Evolutionary conservation across 768 basidiomycete species (phyloP).

Genomic region (Dioszegia crocea): DNA sequence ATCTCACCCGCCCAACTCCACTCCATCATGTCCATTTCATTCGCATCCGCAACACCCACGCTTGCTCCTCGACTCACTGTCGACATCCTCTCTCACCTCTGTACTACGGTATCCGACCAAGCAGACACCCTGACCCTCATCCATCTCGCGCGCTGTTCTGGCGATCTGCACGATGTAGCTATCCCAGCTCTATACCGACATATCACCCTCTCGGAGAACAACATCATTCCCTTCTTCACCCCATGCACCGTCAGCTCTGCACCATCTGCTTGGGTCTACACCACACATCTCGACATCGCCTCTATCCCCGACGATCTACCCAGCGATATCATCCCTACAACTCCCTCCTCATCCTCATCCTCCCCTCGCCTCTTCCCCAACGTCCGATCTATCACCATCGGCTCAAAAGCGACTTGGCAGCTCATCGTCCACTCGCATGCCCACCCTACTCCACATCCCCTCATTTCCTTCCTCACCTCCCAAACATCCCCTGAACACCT

Average conservation of each 20-base stretch:
- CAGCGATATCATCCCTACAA: too few relatives aligned
- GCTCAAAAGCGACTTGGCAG: not conserved
- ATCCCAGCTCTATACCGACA: not conserved
- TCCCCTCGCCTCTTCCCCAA: not conserved
- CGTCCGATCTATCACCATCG: not conserved
- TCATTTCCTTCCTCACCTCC: not conserved
- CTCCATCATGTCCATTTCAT: too few relatives aligned
- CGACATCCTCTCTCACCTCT: constrained; percentile 1
- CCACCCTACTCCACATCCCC: not conserved
- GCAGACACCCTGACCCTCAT: not conserved
- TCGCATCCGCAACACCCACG: too few relatives aligned
- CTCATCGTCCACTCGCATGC: constrained; percentile 3
- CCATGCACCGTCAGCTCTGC: not conserved
- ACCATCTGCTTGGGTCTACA: not conserved
- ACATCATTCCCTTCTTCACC: not conserved
- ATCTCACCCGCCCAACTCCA: too few relatives aligned
- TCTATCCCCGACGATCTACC: not conserved
- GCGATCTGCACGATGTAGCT: not conserved
- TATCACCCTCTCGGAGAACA: not conserved
- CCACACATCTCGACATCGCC: not conserved
- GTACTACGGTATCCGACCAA: not conserved
- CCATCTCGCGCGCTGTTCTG: not conserved
- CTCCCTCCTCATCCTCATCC: not conserved
- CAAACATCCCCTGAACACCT: not conserved
- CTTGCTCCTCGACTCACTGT: not conserved